Evolutionary conservation across 2,329 filamentous ascomycete genomes (phyloP), one percentile per base, ranked within the genome.

Genomic region (Macrophomina phaseolina): DNA sequence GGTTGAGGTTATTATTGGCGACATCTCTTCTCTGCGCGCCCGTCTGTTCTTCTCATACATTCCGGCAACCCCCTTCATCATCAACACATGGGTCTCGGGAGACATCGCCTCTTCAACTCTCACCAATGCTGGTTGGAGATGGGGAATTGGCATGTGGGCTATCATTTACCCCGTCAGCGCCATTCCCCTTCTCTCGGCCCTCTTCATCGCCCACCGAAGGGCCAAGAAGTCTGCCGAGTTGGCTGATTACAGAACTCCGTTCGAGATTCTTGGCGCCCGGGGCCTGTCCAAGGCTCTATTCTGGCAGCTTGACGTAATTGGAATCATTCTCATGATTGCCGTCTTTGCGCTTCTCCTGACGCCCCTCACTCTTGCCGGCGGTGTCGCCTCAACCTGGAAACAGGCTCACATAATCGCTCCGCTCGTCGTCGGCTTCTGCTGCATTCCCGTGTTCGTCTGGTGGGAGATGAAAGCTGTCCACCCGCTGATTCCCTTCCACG

Each of bases 1-100:
- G 1, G 81, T 90, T 28, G 87, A 90, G 75, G 86, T 90, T 71
- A 83, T 91, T 67, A 80, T 90, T 53, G 88, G 83, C 52, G 89
- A 91, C 70, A 82, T 88, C 32, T 89, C 88, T 1, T 90, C 88
- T 1, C 84, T 87, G 6, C 84, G 87, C 14, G 82, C 86, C 11
- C 87, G 89, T 72, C 79, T 90, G 8, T 80, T 90, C 70, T 90
- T 89, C 79, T 88, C 85, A 56, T 90, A 89, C 72, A 78, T 90
- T n/a, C 87, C 87, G 0, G 84, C 85, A 0, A 73, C 83, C 3
- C 87, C 87, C 0, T 89, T 87, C 71, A 72, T 89, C 52, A 72
- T 76, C 74, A 90, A 89, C 71, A 87, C 87, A 0, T 90, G 87
- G 87, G 81, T 89, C 14, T 86, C 85, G 68, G 88, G 87, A 23